These are phyloP conservation scores for Candolleomyces aberdarensis DNA, from an alignment of 768 basidiomycete genomes.

Conservation along the genomic window DNA sequence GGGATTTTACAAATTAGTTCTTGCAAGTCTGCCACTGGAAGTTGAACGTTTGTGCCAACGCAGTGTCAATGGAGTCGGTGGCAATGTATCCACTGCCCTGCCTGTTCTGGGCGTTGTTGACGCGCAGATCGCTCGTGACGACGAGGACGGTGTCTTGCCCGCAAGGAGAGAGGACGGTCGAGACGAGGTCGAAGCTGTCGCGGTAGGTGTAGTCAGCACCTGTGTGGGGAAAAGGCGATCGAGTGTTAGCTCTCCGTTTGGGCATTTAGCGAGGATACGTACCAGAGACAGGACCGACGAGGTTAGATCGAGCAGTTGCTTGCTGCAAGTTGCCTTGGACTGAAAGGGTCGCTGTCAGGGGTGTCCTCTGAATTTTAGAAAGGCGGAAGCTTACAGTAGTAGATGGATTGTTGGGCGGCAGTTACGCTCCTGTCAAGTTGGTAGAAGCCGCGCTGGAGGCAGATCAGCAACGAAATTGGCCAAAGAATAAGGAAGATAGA, in stretches of 20 bases:
- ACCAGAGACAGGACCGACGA: background rate
- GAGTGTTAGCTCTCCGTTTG: too few species aligned
- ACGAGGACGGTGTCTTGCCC: background rate
- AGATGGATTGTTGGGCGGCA: slow-evolving; percentile 21
- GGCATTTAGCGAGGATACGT: background rate
- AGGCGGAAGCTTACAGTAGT: slow-evolving; percentile 17
- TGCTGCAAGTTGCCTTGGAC: background rate
- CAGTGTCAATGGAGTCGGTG: background rate
- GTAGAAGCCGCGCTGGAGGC: background rate
- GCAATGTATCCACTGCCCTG: background rate
- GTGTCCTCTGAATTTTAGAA: background rate
- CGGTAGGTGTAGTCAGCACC: background rate
- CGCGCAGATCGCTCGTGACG: background rate
- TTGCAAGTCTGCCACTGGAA: too few species aligned
- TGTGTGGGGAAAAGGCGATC: too few species aligned
- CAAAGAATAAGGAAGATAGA: background rate
- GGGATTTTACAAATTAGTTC: too few species aligned
- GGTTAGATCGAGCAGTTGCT: background rate
- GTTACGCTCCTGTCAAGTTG: slow-evolving; percentile 9
- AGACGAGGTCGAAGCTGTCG: background rate
- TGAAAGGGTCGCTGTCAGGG: background rate
- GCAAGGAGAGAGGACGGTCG: background rate
- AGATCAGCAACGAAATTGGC: background rate
- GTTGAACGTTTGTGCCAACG: too few species aligned
- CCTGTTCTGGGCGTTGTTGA: background rate